Evolutionary conservation across 73 alveolate genomes (phyloP).

Genomic region (Uronychia binucleata): DNA sequence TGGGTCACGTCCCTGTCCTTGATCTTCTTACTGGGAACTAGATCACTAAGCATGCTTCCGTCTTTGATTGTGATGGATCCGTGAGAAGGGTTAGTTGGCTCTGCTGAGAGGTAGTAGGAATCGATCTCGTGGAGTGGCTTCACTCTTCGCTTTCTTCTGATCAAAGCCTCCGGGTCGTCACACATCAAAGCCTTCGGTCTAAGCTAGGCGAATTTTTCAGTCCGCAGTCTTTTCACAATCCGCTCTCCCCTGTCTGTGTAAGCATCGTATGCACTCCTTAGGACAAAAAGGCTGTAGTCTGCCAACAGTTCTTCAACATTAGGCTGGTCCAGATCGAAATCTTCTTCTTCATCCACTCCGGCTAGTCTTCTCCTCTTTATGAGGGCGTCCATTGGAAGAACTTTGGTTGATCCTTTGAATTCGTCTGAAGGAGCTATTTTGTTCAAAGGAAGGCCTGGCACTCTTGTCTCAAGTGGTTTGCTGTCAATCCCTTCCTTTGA

Average conservation of each 20-base stretch:
- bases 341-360: background rate
- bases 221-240: background rate
- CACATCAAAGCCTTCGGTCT: background rate
- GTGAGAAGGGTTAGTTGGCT: background rate
- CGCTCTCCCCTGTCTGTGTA: background rate
- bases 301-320: background rate
- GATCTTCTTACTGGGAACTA: background rate
- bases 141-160: background rate
- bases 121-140: background rate
- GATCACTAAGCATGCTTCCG: background rate
- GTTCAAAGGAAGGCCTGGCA: background rate
- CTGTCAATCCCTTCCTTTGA: no score
- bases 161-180: background rate
- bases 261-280: background rate
- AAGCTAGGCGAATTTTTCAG: background rate
- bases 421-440: background rate
- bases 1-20: background rate
- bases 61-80: background rate
- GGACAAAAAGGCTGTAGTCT: background rate
- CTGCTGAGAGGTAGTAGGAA: background rate
- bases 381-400: background rate
- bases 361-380: background rate
- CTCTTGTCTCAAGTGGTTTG: background rate
- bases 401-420: background rate
- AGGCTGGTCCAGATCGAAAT: background rate